phyloP scores from a whole-genome alignment of 2,329 filamentous ascomycete genomes.

The Aspergillus novoparasiticus region DNA sequence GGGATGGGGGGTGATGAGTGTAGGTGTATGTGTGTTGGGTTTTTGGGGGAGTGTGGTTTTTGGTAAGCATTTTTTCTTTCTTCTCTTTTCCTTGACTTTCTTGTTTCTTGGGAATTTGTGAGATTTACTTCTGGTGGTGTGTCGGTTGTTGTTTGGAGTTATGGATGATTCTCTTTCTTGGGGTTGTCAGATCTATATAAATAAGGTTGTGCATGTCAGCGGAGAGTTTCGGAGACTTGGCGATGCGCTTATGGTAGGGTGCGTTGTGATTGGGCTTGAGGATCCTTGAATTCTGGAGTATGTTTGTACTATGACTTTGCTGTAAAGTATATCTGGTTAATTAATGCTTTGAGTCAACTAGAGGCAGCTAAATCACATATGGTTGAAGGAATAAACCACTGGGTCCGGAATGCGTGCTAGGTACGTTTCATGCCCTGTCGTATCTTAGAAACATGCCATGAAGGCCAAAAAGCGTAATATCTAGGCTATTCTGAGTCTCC shows the following conservation, averaged over 20 bases:
- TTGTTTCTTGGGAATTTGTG: too few species aligned
- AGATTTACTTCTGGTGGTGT: background rate
- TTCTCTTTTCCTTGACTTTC: background rate
- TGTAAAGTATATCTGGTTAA: background rate
- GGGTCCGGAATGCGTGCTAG: background rate
- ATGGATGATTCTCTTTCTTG: background rate
- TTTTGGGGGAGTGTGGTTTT: conserved; percentile 17
- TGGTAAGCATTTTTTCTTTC: conserved; percentile 3
- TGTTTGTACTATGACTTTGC: background rate
- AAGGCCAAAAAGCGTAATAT: background rate
- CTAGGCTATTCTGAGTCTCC: background rate
- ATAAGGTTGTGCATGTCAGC: background rate
- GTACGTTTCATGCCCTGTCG: too few species aligned
- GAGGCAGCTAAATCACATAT: background rate
- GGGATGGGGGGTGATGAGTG: conserved; percentile 24
- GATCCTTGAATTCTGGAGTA: background rate
- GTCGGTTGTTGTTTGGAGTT: background rate
- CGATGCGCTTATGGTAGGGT: background rate
- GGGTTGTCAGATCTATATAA: background rate
- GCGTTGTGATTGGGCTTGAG: background rate
- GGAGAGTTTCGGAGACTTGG: conserved; percentile 5
- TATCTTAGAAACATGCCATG: background rate
- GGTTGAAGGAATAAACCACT: too few species aligned
- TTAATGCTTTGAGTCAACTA: background rate
- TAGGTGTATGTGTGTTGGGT: conserved; percentile 31